Conservation (phyloP, 768 basidiomycete genomes). For the Lactarius akahatsu region DNA sequence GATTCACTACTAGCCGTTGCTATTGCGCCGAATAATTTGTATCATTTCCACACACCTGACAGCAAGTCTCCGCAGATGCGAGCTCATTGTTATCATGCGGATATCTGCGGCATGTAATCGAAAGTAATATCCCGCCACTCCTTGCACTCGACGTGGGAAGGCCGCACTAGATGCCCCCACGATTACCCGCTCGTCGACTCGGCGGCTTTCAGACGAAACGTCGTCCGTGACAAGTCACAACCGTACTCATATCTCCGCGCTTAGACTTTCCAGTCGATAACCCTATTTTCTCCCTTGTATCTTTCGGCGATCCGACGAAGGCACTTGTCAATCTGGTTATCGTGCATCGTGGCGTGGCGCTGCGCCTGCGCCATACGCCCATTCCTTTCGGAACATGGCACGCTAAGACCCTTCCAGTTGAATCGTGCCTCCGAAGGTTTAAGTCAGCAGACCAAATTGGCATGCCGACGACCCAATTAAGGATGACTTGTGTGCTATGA, state of each 20-base stretch:
- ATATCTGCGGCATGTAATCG: background rate
- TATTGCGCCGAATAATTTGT: background rate
- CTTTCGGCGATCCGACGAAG: constrained; percentile 1
- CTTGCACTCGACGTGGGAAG: background rate
- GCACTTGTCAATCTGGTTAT: background rate
- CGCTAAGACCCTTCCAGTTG: background rate
- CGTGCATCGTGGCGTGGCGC: background rate
- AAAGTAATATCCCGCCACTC: background rate
- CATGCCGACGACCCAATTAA: background rate
- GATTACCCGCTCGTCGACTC: background rate
- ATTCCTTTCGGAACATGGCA: background rate
- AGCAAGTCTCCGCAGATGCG: background rate
- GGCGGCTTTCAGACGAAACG: background rate
- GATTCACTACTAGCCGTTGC: background rate
- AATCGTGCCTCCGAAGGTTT: background rate
- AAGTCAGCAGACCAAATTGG: constrained; percentile 1
- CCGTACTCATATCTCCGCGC: background rate
- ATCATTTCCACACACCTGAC: background rate
- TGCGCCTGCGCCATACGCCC: background rate
- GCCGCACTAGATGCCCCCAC: background rate
- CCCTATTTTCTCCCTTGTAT: background rate
- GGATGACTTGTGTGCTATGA: background rate
- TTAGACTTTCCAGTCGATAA: background rate
- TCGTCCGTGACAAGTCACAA: background rate
- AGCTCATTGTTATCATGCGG: background rate